Evolutionary conservation across 768 basidiomycete species (phyloP).

Genomic region (Tulasnella sp.): DNA sequence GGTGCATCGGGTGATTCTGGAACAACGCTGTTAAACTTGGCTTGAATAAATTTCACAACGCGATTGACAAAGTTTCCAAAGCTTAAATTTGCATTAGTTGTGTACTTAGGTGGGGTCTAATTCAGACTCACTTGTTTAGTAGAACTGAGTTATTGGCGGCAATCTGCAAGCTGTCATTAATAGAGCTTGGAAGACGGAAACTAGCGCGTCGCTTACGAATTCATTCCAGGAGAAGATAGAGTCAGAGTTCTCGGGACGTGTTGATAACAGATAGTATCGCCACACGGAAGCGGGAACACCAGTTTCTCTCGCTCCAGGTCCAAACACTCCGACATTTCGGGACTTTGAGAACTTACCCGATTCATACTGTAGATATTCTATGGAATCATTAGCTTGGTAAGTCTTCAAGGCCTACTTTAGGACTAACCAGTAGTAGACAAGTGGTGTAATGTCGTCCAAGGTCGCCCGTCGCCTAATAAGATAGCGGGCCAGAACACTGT

Average conservation of each 20-base stretch:
- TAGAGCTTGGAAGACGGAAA: neutral
- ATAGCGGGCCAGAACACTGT: conserved; percentile 89
- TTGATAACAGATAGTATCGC: conserved; percentile 89
- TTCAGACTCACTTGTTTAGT: conserved; percentile 64
- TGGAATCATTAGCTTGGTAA: neutral
- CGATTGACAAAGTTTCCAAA: conserved; percentile 98
- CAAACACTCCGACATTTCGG: conserved; percentile 91
- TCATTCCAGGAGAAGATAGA: conserved; percentile 96
- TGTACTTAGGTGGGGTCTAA: neutral
- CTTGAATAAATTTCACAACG: conserved; percentile 77
- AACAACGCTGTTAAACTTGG: conserved; percentile 66
- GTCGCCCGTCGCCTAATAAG: conserved; percentile 73
- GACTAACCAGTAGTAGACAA: conserved; percentile 80
- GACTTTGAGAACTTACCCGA: conserved; percentile 99
- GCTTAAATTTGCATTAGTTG: conserved; percentile 28
- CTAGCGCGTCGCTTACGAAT: conserved; percentile 48
- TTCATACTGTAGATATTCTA: conserved; percentile 96
- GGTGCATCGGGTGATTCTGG: conserved; percentile 63
- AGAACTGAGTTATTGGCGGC: conserved; percentile 85
- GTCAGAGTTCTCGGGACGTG: conserved; percentile 86
- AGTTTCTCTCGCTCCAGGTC: conserved; percentile 84
- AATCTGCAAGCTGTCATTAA: conserved; percentile 38
- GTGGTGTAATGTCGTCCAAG: conserved; percentile 91
- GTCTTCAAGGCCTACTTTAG: neutral
- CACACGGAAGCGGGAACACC: conserved; percentile 90